These are phyloP conservation scores for Candida tallmaniae DNA, from an alignment of 805 yeast species.

Conservation along the genomic window DNA sequence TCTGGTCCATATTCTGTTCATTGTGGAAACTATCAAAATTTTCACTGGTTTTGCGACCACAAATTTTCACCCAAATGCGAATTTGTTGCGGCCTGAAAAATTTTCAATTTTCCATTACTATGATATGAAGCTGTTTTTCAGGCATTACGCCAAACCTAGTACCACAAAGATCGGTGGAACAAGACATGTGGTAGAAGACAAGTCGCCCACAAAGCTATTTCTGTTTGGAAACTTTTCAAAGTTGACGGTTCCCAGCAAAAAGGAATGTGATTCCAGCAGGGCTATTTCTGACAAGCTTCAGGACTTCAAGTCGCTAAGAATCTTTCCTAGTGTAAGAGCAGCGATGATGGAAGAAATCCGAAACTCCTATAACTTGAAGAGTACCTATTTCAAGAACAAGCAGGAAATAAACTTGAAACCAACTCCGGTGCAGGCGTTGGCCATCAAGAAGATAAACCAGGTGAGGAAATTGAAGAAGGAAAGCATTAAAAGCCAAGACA, in stretches of 20 bases:
- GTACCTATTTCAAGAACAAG: constrained; percentile 26
- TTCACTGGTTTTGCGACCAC: no score
- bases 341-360: constrained; percentile 55
- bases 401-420: constrained; percentile 44
- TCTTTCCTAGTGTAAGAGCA: constrained; percentile 62
- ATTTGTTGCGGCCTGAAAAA: no score
- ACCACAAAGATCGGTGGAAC: neutral
- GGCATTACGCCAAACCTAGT: constrained; percentile 3
- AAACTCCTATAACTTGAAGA: constrained; percentile 27
- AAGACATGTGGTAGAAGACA: neutral
- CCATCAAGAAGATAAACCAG: constrained; percentile 53
- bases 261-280: constrained; percentile 30
- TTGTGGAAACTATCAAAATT: neutral
- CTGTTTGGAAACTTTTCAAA: constrained; percentile 48
- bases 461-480: constrained; percentile 27
- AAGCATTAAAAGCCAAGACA: constrained; percentile 20
- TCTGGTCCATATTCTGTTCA: constrained; percentile 1
- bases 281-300: constrained; percentile 15
- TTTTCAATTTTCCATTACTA: neutral
- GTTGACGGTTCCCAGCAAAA: constrained; percentile 35
- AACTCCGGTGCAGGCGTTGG: constrained; percentile 79
- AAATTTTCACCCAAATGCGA: no score
- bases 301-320: constrained; percentile 60
- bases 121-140: neutral
- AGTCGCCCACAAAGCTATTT: constrained; percentile 8